Base-by-base conservation (phyloP, 164 flowering plant species). In the Piper longum region DNA sequence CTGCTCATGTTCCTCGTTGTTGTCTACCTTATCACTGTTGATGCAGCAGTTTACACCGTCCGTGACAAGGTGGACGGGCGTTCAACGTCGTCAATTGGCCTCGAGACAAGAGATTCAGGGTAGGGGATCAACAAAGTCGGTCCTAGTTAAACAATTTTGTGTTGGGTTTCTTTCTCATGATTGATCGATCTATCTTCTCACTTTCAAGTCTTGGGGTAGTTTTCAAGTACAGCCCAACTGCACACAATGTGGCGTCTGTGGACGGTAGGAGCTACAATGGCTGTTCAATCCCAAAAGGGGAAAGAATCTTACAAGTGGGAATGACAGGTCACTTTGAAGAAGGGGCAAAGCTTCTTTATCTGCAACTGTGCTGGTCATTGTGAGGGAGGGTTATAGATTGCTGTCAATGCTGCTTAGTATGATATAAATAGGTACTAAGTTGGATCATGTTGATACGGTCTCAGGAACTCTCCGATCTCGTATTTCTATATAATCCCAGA, bases 291-390 rank as follows among this genome's bases (percentile, higher is more conserved):
- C 81, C 86, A 4, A 57, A 60, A 44, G 79, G 82, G 5, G 75
- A 85, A 8, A 83, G 70, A 67, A 75, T 73, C 41, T 79, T 36
- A 12, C 44, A 11, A 62, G 76, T 0, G 89, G 91, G 2, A 79
- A 63, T 9, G 91, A 88, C 52, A 70, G 62, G 76, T 88, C 67
- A 80, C 66, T 64, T 76, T 87, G 18, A 74, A 1, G 0, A 85
- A 73, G 78, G 96, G 91, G 13, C 70, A 19, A 43, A 88, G 78
- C 69, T 84, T 48, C 74, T 88, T 84, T 79, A 82, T 88, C 74
- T 88, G 96, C 85, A 82, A 19, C 52, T 57, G 77, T 44, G 48
- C 76, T 2, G 83, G 83, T 0, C 93, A 87, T 61, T 87, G 93
- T 40, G 59, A 80, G 39, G 64, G 76, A 8, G 86, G 83, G 16